Percentiles rank a stretch among this genome's conserved stretches.
These are phyloP conservation scores for Citrus hindsii DNA, from an alignment of 345 rosid species.

Conservation along the genomic window DNA sequence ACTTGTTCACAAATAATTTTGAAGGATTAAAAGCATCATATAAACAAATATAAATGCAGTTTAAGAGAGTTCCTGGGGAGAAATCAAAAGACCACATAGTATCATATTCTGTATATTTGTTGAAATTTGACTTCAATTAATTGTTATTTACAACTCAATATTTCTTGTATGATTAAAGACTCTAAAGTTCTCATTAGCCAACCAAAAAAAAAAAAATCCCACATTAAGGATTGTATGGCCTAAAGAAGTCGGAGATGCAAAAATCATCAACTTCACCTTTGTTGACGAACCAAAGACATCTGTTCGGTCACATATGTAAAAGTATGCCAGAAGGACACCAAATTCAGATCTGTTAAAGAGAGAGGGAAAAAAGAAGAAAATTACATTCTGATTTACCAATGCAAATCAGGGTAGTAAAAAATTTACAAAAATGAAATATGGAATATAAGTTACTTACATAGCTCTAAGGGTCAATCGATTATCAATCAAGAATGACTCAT, in stretches of 20 bases:
- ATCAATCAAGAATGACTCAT: conserved; percentile 81
- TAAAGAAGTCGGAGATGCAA: neutral
- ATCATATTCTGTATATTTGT: neutral
- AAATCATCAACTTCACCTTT: conserved; percentile 54
- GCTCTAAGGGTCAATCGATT: conserved; percentile 82
- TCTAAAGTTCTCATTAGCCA: neutral
- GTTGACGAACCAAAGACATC: conserved; percentile 70
- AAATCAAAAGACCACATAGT: neutral
- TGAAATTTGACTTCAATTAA: neutral
- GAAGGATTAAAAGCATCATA: neutral
- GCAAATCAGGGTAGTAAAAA: neutral
- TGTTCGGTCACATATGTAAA: conserved; percentile 86
- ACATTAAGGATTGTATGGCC: neutral
- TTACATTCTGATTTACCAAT: neutral
- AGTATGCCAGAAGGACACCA: conserved; percentile 56
- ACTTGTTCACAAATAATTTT: neutral
- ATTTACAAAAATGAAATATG: neutral
- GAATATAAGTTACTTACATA: conserved; percentile 46
- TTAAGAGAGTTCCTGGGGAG: neutral
- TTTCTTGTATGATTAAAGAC: neutral
- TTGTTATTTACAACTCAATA: neutral
- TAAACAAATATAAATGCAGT: neutral
- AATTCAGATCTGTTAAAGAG: conserved; percentile 67
- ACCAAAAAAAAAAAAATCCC: neutral
- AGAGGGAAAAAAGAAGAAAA: neutral